Conservation (phyloP, 2,329 filamentous ascomycete species). For the Penicillium capsulatum region DNA sequence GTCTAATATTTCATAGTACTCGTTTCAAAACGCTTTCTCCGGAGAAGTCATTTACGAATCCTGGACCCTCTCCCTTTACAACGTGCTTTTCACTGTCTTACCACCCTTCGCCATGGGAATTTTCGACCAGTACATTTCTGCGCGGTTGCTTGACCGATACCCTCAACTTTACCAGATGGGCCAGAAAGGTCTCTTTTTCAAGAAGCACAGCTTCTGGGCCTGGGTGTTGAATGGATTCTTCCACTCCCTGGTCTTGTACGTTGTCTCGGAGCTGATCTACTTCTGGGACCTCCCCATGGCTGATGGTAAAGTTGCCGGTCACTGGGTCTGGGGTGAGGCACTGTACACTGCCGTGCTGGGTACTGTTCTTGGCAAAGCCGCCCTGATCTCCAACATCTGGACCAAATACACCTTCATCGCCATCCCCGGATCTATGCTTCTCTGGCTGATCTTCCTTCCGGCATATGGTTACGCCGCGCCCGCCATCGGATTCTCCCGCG, state of each 20-base stretch:
- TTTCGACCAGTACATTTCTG: slow-evolving; percentile 95
- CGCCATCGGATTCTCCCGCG: slow-evolving; percentile 71
- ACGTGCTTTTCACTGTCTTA: slow-evolving; percentile 93
- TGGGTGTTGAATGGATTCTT: slow-evolving; percentile 96
- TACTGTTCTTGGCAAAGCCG: slow-evolving; percentile 91
- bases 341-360: slow-evolving; percentile 90
- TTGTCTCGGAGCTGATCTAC: slow-evolving; percentile 77
- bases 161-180: slow-evolving; percentile 92
- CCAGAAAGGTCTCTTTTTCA: slow-evolving; percentile 91
- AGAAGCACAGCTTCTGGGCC: slow-evolving; percentile 81
- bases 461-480: slow-evolving; percentile 84
- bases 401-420: slow-evolving; percentile 96
- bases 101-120: slow-evolving; percentile 93
- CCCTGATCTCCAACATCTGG: slow-evolving; percentile 94
- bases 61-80: slow-evolving; percentile 99
- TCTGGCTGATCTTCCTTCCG: slow-evolving; percentile 89
- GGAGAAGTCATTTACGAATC: slow-evolving; percentile 98
- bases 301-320: slow-evolving; percentile 78
- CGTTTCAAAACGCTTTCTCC: slow-evolving; percentile 97
- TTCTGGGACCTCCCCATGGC: slow-evolving; percentile 70
- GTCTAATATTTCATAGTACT: slow-evolving; percentile 59
- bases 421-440: slow-evolving; percentile 84
- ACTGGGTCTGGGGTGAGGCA: slow-evolving; percentile 98
- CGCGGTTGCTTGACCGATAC: slow-evolving; percentile 87
- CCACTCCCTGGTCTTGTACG: slow-evolving; percentile 90